Evolutionary conservation across 805 yeast species (phyloP).

Genomic region (Barnettozyma populi): DNA sequence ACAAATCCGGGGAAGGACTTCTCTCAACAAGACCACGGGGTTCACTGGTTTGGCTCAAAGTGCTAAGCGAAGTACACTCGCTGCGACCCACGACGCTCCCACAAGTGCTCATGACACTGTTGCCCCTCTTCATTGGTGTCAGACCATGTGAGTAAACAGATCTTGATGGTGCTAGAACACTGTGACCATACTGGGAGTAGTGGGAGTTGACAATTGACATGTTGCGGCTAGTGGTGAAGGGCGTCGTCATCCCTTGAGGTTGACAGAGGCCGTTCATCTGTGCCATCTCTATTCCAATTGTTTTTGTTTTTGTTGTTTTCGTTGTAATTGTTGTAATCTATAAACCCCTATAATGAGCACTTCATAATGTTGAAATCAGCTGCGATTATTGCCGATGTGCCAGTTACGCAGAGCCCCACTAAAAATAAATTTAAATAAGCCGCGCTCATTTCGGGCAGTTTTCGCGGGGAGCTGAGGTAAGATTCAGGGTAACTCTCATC

Average conservation of each 20-base stretch:
- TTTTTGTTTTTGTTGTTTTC: neutral
- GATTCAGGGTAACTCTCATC: too few species aligned
- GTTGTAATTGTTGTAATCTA: too few species aligned
- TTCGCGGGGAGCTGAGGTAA: neutral
- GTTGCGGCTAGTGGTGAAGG: slow-evolving; percentile 8
- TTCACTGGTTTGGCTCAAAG: neutral
- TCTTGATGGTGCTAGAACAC: slow-evolving; percentile 18
- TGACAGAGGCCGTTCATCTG: neutral
- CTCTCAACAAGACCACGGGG: neutral
- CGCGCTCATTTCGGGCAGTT: neutral
- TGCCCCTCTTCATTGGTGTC: slow-evolving; percentile 1
- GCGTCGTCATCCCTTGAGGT: neutral
- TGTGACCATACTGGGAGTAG: slow-evolving; percentile 35
- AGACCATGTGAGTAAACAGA: neutral
- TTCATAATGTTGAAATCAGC: too few species aligned
- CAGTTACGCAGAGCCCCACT: neutral
- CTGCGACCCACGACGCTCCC: slow-evolving; percentile 1
- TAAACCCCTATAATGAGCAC: too few species aligned
- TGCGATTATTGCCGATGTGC: neutral
- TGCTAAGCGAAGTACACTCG: neutral
- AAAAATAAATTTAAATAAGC: neutral
- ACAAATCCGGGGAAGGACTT: neutral
- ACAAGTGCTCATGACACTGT: neutral
- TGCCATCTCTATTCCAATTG: neutral
- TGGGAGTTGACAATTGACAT: slow-evolving; percentile 32